Evolutionary conservation across 2,329 filamentous ascomycete species (phyloP).

Genomic region (Alternaria triticina): DNA sequence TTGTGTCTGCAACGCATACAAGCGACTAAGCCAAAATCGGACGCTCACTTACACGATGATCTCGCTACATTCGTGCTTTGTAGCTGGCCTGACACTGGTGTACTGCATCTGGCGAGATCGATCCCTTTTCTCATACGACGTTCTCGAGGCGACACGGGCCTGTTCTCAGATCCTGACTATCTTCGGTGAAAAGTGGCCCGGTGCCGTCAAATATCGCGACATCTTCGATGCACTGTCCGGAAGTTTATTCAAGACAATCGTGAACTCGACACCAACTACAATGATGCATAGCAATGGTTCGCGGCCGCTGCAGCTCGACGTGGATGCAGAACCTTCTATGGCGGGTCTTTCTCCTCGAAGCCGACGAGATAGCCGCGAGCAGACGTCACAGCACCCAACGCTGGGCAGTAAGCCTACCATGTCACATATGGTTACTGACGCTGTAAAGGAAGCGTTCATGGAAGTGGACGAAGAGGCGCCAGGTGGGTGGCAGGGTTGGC

Average conservation of each 20-base stretch:
- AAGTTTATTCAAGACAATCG: slow-evolving; percentile 21
- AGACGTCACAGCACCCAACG: not conserved
- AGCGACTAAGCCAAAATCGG: slow-evolving; percentile 31
- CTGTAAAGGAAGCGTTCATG: slow-evolving; percentile 39
- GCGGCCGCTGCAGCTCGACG: slow-evolving; percentile 4
- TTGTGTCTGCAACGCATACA: slow-evolving; percentile 32
- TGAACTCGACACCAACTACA: not conserved
- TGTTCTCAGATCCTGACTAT: slow-evolving; percentile 35
- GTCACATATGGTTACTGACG: slow-evolving; percentile 26
- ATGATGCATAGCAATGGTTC: not conserved
- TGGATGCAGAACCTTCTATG: slow-evolving; percentile 3
- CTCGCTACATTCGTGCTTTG: slow-evolving; percentile 34
- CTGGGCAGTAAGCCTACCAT: slow-evolving; percentile 4
- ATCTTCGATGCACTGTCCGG: slow-evolving; percentile 34
- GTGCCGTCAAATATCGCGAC: slow-evolving; percentile 36
- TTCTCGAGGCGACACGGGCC: slow-evolving; percentile 32
- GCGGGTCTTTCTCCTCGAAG: not conserved
- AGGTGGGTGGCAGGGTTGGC: slow-evolving; percentile 36
- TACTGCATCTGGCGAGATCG: slow-evolving; percentile 38
- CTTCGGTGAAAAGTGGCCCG: slow-evolving; percentile 37
- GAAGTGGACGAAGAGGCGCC: slow-evolving; percentile 36
- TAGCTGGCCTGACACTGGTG: slow-evolving; percentile 32
- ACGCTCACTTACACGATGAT: slow-evolving; percentile 38
- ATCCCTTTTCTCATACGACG: slow-evolving; percentile 32
- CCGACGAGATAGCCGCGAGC: not conserved